Evolutionary conservation across 345 rosid genomes (phyloP).

Genomic region (Gossypium mustelinum): DNA sequence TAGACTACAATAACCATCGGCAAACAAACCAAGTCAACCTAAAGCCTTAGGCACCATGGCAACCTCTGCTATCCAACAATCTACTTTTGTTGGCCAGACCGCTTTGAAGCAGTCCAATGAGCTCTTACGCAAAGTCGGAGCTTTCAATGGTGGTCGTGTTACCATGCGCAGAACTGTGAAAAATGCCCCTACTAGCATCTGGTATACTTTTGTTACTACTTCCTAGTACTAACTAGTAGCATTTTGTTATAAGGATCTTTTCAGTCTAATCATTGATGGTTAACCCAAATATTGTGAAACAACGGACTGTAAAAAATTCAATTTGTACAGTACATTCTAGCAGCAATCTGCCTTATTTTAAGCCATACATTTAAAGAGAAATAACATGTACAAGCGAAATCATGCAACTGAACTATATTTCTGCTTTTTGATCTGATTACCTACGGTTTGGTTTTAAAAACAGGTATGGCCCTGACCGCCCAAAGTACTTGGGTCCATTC

Average conservation of each 20-base stretch:
- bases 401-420: background rate
- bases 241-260: background rate
- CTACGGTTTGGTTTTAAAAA: conserved; percentile 14
- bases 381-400: background rate
- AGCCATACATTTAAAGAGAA: background rate
- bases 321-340: background rate
- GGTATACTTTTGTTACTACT: background rate
- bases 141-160: background rate
- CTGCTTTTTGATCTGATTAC: conserved; percentile 2
- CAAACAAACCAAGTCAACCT: background rate
- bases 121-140: background rate
- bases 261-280: no score
- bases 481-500: conserved; percentile 92
- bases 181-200: background rate
- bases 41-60: background rate
- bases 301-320: no score
- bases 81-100: background rate
- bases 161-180: background rate
- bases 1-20: background rate
- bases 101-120: background rate
- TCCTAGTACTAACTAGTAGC: no score
- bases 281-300: no score
- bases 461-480: conserved; percentile 98
- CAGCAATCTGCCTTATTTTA: background rate
- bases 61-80: background rate